Evolutionary conservation across 2,329 filamentous ascomycete species (phyloP).

Genomic region (Fusarium piperis): DNA sequence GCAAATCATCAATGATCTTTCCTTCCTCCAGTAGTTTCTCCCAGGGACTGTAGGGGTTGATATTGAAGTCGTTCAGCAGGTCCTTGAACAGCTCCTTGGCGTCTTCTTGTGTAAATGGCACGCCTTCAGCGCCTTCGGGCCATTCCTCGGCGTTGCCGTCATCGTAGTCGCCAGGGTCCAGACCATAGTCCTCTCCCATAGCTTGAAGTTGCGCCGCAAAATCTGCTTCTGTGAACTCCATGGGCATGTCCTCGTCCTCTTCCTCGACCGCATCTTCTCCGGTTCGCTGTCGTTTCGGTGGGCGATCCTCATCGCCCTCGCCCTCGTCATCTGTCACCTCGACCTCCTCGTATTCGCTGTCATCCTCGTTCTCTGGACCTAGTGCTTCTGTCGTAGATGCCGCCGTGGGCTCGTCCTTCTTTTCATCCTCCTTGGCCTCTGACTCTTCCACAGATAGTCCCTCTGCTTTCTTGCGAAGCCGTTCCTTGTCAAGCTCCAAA

Average conservation of each 20-base stretch:
- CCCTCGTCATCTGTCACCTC: slow-evolving; percentile 65
- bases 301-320: slow-evolving; percentile 51
- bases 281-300: slow-evolving; percentile 73
- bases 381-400: not conserved
- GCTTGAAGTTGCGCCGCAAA: slow-evolving; percentile 91
- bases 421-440: slow-evolving; percentile 12
- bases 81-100: slow-evolving; percentile 83
- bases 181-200: slow-evolving; percentile 86
- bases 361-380: slow-evolving; percentile 47
- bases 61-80: slow-evolving; percentile 80
- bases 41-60: slow-evolving; percentile 92
- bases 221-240: slow-evolving; percentile 94
- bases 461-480: slow-evolving; percentile 68
- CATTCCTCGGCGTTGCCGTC: slow-evolving; percentile 69
- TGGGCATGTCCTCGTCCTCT: slow-evolving; percentile 59
- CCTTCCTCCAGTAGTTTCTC: slow-evolving; percentile 88
- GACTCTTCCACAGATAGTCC: slow-evolving; percentile 42
- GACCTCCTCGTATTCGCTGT: slow-evolving; percentile 81
- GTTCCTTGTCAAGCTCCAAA: slow-evolving; percentile 75
- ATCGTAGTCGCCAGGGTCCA: slow-evolving; percentile 81
- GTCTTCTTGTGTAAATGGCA: slow-evolving; percentile 78
- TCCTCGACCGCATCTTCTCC: slow-evolving; percentile 67
- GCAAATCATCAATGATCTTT: slow-evolving; percentile 81
- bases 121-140: slow-evolving; percentile 77
- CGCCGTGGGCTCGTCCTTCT: not conserved